Percentiles rank a stretch among this genome's conserved stretches.
These are phyloP conservation scores for Cardiospermum halicacabum DNA, from an alignment of 345 rosid species.

Conservation along the genomic window DNA sequence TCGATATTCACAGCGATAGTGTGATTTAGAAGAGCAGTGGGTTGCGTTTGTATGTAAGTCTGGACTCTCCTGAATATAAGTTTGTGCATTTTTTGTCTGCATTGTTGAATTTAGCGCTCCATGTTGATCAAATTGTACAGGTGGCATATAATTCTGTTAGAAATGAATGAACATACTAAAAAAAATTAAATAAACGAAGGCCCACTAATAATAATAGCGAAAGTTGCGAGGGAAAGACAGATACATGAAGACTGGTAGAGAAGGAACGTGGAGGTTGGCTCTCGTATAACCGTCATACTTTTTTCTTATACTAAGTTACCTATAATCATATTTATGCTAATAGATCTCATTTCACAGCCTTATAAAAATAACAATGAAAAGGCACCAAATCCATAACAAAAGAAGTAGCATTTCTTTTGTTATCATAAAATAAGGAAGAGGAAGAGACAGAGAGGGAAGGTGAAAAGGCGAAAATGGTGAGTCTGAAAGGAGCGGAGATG, in stretches of 20 bases:
- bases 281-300: not conserved
- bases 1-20: not conserved
- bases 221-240: not conserved
- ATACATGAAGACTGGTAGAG: constrained; percentile 29
- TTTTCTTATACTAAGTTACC: too few species aligned
- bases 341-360: too few species aligned
- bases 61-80: constrained; percentile 12
- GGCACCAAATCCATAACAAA: not conserved
- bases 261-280: constrained; percentile 22
- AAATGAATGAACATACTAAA: too few species aligned
- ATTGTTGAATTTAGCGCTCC: not conserved
- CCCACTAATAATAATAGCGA: too few species aligned
- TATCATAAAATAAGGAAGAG: not conserved
- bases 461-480: not conserved
- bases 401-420: not conserved
- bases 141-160: not conserved
- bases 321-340: too few species aligned
- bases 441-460: fast-evolving
- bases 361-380: not conserved
- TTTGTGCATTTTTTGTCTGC: constrained; percentile 21
- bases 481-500: constrained; percentile 31
- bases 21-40: constrained; percentile 6
- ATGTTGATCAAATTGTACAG: too few species aligned
- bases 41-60: constrained; percentile 13
- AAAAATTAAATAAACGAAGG: too few species aligned